Evolutionary conservation across 164 flowering plant species (phyloP), one percentile per base, ranked within the genome.

Genomic region (Warburgia ugandensis): DNA sequence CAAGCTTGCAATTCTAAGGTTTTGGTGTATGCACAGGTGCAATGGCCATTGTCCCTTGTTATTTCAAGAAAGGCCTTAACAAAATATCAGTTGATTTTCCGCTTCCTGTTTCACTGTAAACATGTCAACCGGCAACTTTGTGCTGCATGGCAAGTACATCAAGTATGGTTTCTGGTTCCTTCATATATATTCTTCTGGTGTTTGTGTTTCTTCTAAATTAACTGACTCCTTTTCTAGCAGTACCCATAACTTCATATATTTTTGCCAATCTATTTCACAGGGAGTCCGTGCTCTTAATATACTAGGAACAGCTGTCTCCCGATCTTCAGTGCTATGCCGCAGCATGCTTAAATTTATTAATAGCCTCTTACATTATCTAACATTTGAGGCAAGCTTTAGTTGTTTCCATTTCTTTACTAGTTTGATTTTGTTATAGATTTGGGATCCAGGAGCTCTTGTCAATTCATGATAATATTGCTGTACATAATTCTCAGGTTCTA

Each of bases 121-220:
- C 91, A 94, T 71, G 96, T 94, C 25, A 75, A 79, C 45, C 84
- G 99, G 53, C 96, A 86, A 60, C 95, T 89, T 52, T 82, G 92
- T 72, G 92, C 75, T 56, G 99, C 96, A 59, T 94, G 99, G 97
- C 99, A 94, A 76, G 65, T 76, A 46, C 99, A 86, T 79, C 99
- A 94, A 63, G 99, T 89, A 75, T 55, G 81, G n/a, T n/a, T n/a
- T n/a, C 31, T 7, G 1, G n/a, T 37, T 36, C n/a, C 41, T 37
- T 37, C n/a, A n/a, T n/a, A n/a, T n/a, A n/a, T n/a, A n/a, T n/a
- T n/a, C n/a, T n/a, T n/a, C n/a, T n/a, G n/a, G n/a, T 17, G 11
- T 52, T n/a, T 50, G 37, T 54, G 36, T 50, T 64, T 53, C 29
- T 42, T 25, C 31, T 43, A 17, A 4, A 39, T 19, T 36, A n/a